Percentiles rank a stretch among this genome's conserved stretches.
Evolutionary conservation across 163 green algal genomes (phyloP).

Genomic region (Scenedesmus sp.): DNA sequence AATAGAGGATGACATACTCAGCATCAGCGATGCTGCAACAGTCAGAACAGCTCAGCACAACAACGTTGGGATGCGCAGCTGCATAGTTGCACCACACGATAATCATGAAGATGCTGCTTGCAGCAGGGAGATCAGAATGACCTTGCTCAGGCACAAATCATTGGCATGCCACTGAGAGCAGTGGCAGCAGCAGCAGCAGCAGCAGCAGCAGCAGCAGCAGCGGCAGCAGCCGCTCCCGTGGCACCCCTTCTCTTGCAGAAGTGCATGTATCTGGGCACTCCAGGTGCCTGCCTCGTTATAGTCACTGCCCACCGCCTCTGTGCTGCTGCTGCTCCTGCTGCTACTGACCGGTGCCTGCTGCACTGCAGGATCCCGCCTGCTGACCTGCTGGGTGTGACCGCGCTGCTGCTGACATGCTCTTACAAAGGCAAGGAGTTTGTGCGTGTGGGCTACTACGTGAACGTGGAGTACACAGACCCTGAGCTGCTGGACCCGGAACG

Average conservation of each 20-base stretch:
- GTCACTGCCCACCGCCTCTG: not conserved
- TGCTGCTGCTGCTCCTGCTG: not conserved
- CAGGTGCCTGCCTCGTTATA: not conserved
- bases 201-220: not conserved
- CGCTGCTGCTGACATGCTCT: slow-evolving; percentile 97
- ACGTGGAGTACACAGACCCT: slow-evolving; percentile 96
- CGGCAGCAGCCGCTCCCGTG: too few species aligned
- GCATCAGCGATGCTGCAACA: not conserved
- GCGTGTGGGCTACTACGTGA: slow-evolving; percentile 98
- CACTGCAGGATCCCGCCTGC: slow-evolving; percentile 79
- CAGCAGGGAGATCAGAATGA: not conserved
- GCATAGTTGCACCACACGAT: too few species aligned
- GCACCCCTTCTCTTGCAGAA: not conserved
- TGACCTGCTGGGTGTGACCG: slow-evolving; percentile 97
- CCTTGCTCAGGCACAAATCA: not conserved
- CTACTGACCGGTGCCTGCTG: not conserved
- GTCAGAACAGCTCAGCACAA: not conserved
- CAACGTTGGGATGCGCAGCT: not conserved
- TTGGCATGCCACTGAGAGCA: not conserved
- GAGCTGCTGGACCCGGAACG: slow-evolving; percentile 84
- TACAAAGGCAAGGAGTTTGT: slow-evolving; percentile 97
- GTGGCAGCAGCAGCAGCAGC: not conserved
- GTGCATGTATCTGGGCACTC: not conserved
- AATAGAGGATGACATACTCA: not conserved
- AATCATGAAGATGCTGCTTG: too few species aligned